Conservation (phyloP, 345 rosid genomes). For the Diplotaxis tenuifolia region DNA sequence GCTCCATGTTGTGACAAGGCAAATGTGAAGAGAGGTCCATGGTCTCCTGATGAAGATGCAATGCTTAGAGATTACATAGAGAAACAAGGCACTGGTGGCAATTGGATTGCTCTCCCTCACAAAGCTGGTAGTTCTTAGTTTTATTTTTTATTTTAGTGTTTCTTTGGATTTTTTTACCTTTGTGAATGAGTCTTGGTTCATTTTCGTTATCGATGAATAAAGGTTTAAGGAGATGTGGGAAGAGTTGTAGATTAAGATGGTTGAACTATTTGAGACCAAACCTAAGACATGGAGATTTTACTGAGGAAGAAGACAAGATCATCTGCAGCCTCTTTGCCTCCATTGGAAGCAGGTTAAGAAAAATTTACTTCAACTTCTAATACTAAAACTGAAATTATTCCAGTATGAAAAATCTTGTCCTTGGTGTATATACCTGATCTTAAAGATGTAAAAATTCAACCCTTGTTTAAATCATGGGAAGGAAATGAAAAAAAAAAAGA, state of each 20-base stretch:
- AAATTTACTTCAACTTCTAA: neutral
- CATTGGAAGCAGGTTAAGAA: slow-evolving; percentile 81
- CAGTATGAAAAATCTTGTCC: neutral
- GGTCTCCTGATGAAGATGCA: slow-evolving; percentile 95
- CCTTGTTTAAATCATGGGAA: slow-evolving; percentile 7
- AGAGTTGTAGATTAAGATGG: slow-evolving; percentile 92
- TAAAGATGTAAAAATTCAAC: neutral
- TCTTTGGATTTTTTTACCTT: no score
- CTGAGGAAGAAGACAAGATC: slow-evolving; percentile 69
- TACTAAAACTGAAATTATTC: neutral
- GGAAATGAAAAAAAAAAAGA: no score
- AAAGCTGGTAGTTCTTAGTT: slow-evolving; percentile 56
- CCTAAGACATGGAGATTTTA: slow-evolving; percentile 86
- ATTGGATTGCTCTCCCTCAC: slow-evolving; percentile 80
- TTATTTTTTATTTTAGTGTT: no score
- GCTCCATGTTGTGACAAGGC: slow-evolving; percentile 94
- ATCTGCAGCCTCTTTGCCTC: slow-evolving; percentile 63
- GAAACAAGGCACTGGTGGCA: slow-evolving; percentile 63
- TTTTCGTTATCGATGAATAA: neutral
- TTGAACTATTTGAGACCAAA: slow-evolving; percentile 84
- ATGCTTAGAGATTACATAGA: slow-evolving; percentile 67
- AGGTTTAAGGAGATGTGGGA: slow-evolving; percentile 85
- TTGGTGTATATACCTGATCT: neutral
- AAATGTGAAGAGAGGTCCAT: slow-evolving; percentile 84
- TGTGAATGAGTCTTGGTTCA: neutral